Conservation (phyloP, 2,329 filamentous ascomycete genomes). For the Epichloe coenophiala region DNA sequence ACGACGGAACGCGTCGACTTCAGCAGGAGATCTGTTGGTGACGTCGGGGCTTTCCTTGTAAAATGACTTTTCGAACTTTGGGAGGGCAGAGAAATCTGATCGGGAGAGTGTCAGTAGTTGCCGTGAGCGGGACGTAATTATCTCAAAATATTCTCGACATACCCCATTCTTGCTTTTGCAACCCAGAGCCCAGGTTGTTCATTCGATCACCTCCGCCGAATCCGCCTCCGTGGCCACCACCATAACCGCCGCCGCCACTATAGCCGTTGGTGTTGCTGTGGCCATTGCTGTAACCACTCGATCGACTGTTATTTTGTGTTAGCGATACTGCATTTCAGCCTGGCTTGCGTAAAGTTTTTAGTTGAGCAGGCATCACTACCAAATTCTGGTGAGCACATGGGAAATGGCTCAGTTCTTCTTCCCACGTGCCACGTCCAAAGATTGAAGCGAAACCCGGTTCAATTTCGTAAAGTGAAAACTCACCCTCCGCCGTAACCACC, state of each 20-base stretch:
- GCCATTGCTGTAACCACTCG: constrained; percentile 21
- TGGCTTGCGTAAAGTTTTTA: background rate
- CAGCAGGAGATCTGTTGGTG: constrained; percentile 54
- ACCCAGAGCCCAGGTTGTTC: constrained; percentile 73
- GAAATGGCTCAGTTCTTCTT: background rate
- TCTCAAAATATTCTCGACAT: constrained; percentile 23
- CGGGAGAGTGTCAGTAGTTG: constrained; percentile 11
- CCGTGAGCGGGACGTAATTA: background rate
- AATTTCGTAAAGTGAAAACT: constrained; percentile 12
- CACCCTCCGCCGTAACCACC: constrained; percentile 24
- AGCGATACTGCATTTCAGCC: constrained; percentile 13
- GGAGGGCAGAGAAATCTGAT: constrained; percentile 60
- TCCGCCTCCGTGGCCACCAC: constrained; percentile 23
- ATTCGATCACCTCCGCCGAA: constrained; percentile 82
- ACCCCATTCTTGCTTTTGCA: constrained; percentile 88
- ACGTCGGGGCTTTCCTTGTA: constrained; percentile 92
- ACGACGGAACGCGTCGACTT: constrained; percentile 80
- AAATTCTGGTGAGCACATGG: too few relatives aligned
- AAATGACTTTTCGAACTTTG: constrained; percentile 98
- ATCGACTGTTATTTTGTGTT: constrained; percentile 30
- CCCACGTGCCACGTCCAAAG: background rate
- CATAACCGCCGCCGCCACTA: constrained; percentile 23
- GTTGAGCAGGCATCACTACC: background rate
- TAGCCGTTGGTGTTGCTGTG: constrained; percentile 11
- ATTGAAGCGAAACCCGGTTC: background rate